A percentile compares a stretch with the other conserved stretches of the same genome.
Evolutionary conservation across 2,329 filamentous ascomycete genomes (phyloP).

Genomic region (Penicillium frequentans): DNA sequence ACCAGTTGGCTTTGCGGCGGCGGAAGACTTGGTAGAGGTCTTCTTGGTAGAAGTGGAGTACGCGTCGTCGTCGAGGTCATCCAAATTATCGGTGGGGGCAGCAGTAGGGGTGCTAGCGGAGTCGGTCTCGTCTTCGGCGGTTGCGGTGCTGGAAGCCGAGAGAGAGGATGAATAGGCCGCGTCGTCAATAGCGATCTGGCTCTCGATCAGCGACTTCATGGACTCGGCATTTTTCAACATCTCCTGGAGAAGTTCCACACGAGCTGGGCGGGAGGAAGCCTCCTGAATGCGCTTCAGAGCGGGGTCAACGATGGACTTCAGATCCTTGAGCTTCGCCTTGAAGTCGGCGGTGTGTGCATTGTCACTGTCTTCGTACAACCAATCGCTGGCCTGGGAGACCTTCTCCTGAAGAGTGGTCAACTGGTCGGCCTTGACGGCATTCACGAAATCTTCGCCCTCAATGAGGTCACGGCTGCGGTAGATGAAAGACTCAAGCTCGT

Average conservation of each 20-base stretch:
- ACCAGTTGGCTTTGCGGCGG: constrained; percentile 40
- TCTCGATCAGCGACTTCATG: constrained; percentile 69
- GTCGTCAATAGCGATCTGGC: constrained; percentile 71
- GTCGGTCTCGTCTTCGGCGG: constrained; percentile 44
- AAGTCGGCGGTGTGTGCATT: constrained; percentile 74
- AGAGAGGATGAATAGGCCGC: constrained; percentile 58
- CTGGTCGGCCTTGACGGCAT: constrained; percentile 67
- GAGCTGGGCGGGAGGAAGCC: constrained; percentile 66
- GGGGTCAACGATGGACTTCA: constrained; percentile 76
- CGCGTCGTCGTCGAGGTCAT: constrained; percentile 74
- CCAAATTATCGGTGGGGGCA: constrained; percentile 51
- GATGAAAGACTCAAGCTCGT: constrained; percentile 89
- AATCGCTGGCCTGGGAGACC: constrained; percentile 72
- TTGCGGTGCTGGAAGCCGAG: constrained; percentile 46
- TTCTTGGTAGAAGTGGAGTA: constrained; percentile 42
- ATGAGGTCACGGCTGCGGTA: constrained; percentile 85
- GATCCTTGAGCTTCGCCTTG: constrained; percentile 70
- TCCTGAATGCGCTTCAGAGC: constrained; percentile 76
- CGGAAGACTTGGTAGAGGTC: constrained; percentile 34
- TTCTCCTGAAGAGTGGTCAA: constrained; percentile 67
- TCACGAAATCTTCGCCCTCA: constrained; percentile 71
- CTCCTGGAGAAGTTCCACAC: constrained; percentile 66
- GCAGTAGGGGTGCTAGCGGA: constrained; percentile 43
- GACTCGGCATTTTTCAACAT: constrained; percentile 69
- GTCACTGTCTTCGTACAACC: constrained; percentile 84